These are phyloP conservation scores for Monilinia fructicola DNA, from an alignment of 2,329 filamentous ascomycete genomes.

Conservation along the genomic window DNA sequence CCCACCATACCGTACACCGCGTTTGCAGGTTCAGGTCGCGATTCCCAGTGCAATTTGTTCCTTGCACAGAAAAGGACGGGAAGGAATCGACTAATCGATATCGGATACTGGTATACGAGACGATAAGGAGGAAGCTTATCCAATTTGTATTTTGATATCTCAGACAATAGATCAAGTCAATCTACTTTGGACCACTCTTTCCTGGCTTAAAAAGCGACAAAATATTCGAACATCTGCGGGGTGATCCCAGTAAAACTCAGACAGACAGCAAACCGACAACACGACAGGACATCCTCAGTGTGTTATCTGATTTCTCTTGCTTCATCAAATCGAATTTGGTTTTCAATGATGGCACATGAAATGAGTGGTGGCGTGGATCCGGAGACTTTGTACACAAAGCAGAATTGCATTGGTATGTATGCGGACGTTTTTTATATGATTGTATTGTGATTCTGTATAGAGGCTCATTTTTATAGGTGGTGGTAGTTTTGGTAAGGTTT, in stretches of 20 bases:
- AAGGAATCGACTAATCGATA: slow-evolving; percentile 1
- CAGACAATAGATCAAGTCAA: neutral
- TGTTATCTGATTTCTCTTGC: slow-evolving; percentile 19
- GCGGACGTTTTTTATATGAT: slow-evolving; percentile 20
- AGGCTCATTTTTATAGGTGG: slow-evolving; percentile 61
- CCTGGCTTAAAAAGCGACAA: slow-evolving; percentile 10
- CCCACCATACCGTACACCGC: slow-evolving; percentile 24
- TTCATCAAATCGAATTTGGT: slow-evolving; percentile 7
- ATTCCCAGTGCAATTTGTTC: slow-evolving; percentile 7
- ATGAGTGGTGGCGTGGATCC: slow-evolving; percentile 68
- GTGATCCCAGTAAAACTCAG: slow-evolving; percentile 20
- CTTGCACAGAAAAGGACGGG: slow-evolving; percentile 3
- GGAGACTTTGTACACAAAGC: slow-evolving; percentile 88
- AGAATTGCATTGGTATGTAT: slow-evolving; percentile 75
- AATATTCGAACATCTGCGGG: slow-evolving; percentile 20
- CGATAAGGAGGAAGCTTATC: slow-evolving; percentile 6
- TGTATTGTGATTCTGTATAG: neutral
- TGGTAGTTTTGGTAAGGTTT: slow-evolving; percentile 97
- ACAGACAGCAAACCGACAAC: slow-evolving; percentile 17
- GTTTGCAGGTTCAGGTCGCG: slow-evolving; percentile 16
- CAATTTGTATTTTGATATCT: neutral
- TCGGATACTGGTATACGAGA: neutral
- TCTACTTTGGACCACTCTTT: neutral
- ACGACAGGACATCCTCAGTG: slow-evolving; percentile 14
- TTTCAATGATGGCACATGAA: slow-evolving; percentile 37